Percentiles rank a stretch among this genome's conserved stretches.
Evolutionary conservation across 345 rosid species (phyloP).

Genomic region (Arabis hirsuta): DNA sequence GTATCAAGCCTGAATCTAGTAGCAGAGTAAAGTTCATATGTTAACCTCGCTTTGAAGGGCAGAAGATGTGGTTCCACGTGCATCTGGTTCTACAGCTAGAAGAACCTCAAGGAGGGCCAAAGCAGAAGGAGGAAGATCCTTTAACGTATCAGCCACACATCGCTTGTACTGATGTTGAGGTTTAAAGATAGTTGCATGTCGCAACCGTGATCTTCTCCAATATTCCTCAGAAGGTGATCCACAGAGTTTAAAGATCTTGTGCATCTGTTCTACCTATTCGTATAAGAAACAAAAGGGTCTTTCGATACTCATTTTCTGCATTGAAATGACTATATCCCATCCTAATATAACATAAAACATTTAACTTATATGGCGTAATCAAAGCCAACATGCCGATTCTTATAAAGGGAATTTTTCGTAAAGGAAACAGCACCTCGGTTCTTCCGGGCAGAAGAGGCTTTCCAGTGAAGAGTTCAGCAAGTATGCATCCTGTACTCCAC

Average conservation of each 20-base stretch:
- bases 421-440: constrained; percentile 40
- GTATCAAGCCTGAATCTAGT: not conserved
- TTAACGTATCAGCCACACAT: constrained; percentile 54
- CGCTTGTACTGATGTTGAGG: constrained; percentile 69
- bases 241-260: constrained; percentile 73
- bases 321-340: not conserved
- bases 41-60: constrained; percentile 70
- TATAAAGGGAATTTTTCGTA: not conserved
- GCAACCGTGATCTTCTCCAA: constrained; percentile 68
- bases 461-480: constrained; percentile 47
- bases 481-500: constrained; percentile 51
- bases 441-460: constrained; percentile 48
- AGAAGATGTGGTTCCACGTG: constrained; percentile 62
- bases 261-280: constrained; percentile 68
- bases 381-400: not conserved
- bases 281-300: constrained; percentile 24
- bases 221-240: constrained; percentile 79
- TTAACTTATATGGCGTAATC: not conserved
- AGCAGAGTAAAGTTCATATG: not conserved
- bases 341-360: not conserved
- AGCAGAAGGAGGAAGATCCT: constrained; percentile 63
- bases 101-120: constrained; percentile 61
- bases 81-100: constrained; percentile 64
- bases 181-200: constrained; percentile 69
- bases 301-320: not conserved